Base-by-base conservation (phyloP, 163 green algal species). In the Smithsoniella earleae region DNA sequence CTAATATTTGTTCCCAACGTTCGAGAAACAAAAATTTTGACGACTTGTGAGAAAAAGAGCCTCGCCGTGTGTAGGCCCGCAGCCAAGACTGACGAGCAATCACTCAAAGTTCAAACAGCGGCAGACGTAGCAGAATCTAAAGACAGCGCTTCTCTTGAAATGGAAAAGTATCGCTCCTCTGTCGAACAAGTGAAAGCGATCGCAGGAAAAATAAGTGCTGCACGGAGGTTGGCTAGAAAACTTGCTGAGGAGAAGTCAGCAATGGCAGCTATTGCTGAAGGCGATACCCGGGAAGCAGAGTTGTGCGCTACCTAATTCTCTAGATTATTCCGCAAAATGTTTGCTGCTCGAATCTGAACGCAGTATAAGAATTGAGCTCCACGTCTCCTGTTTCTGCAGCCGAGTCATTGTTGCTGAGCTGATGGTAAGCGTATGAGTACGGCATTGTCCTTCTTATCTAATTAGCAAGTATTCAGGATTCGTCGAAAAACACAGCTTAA, bases 211-310 rank as follows among this genome's bases (percentile, higher is more conserved):
- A 84, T 86, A 75, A 85, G 74, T 62, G 82, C 84, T 2, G 84
- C 84, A 1, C 74, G 84, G 0, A 77, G 87, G 73, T 76, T 89
- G 63, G 84, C 84, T 1, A 36, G 84, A 10, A 65, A 82, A 2
- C 76, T 89, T 63, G 75, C 84, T 10, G 84, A 88, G 66, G 84
- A 89, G 62, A 85, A 85, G 66, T 38, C 77, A 62, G 78, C 77
- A 25, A 78, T 69, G 58, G 40, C 76, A 1, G 75, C 78, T 2
- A 49, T 52, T 20, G 52, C 10, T 13, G 34, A 27, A 18, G 36
- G 37, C 33, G 27, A 46, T 37, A 72, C 77, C 74, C 2, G 77
- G 46, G 28, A 43, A 27, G 58, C 46, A 44, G 62, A 78, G 28
- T 18, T 66, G 69, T 65, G 28, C 37, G 62, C n/a, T 31, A 13